These are phyloP conservation scores for Ceratocystis cubensis DNA, from an alignment of 2,329 filamentous ascomycete genomes.

Conservation along the genomic window DNA sequence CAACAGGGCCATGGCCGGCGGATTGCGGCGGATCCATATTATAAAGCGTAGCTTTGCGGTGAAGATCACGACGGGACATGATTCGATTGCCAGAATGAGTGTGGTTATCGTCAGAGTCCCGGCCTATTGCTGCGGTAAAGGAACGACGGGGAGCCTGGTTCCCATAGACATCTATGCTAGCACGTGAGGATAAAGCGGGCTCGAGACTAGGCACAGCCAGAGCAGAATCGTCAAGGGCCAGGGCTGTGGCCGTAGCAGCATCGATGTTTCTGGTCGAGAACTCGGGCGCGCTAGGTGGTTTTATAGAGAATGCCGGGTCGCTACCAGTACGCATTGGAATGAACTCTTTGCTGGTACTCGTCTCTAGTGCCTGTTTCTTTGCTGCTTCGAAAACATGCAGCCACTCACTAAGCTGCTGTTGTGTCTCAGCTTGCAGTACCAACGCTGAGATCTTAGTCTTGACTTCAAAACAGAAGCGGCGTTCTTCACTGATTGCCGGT, in stretches of 20 bases:
- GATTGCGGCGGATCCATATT: slow-evolving; percentile 30
- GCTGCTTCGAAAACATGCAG: slow-evolving; percentile 84
- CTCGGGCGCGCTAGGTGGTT: slow-evolving; percentile 73
- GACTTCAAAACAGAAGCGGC: slow-evolving; percentile 93
- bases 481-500: slow-evolving; percentile 81
- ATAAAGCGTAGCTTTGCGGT: slow-evolving; percentile 60
- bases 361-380: slow-evolving; percentile 83
- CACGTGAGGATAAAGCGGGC: slow-evolving; percentile 38
- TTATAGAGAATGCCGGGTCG: slow-evolving; percentile 82
- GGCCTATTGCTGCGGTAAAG: slow-evolving; percentile 38
- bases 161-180: slow-evolving; percentile 58
- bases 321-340: slow-evolving; percentile 37
- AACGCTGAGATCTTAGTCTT: slow-evolving; percentile 93
- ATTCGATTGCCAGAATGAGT: slow-evolving; percentile 39
- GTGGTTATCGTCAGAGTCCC: slow-evolving; percentile 13
- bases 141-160: slow-evolving; percentile 38
- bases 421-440: slow-evolving; percentile 83
- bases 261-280: slow-evolving; percentile 73
- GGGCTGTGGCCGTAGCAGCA: slow-evolving; percentile 40
- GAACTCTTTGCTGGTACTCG: slow-evolving; percentile 43
- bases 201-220: slow-evolving; percentile 31
- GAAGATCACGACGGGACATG: slow-evolving; percentile 83
- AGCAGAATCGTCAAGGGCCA: slow-evolving; percentile 31
- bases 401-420: slow-evolving; percentile 87
- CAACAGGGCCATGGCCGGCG: slow-evolving; percentile 31